A percentile compares a stretch with the other conserved stretches of the same genome.
Conservation (phyloP, 352 stramenopile species). For the Globisporangium cylindrosporum region DNA sequence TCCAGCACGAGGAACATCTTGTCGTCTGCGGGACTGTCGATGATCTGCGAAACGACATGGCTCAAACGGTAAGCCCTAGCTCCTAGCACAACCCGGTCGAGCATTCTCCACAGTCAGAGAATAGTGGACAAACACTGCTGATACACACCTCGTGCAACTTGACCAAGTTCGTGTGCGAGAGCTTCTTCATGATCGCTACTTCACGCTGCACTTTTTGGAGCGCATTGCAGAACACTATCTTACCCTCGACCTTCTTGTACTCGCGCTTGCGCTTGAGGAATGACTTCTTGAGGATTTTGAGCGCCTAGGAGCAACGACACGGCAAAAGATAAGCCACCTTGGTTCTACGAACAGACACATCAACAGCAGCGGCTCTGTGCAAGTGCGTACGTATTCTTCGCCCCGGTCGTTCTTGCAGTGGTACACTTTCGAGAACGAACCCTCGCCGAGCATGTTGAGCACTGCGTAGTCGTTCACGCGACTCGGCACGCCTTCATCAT, state of each 20-base stretch:
- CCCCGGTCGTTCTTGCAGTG: constrained; percentile 46
- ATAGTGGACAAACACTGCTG: background rate
- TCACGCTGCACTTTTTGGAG: constrained; percentile 83
- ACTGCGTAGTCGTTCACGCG: constrained; percentile 78
- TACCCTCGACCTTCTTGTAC: constrained; percentile 74
- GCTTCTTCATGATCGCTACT: constrained; percentile 85
- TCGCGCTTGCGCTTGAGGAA: constrained; percentile 83
- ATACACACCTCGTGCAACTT: constrained; percentile 49
- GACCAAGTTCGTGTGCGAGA: constrained; percentile 64
- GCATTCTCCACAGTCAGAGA: background rate
- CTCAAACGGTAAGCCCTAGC: no score
- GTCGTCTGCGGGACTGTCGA: constrained; percentile 74
- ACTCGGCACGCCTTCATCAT: constrained; percentile 53
- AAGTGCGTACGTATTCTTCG: constrained; percentile 42
- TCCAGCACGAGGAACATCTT: constrained; percentile 84
- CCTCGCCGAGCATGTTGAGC: constrained; percentile 58
- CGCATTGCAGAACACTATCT: constrained; percentile 74
- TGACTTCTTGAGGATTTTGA: constrained; percentile 86
- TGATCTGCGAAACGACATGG: constrained; percentile 35
- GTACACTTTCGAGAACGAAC: constrained; percentile 80
- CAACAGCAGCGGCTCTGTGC: no score
- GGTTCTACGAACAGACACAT: no score
- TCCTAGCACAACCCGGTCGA: background rate
- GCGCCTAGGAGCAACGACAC: constrained; percentile 31
- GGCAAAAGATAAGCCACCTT: background rate